phyloP scores from a whole-genome alignment of 1,284 basidiomycete species.

The Termitomyces sp. region DNA sequence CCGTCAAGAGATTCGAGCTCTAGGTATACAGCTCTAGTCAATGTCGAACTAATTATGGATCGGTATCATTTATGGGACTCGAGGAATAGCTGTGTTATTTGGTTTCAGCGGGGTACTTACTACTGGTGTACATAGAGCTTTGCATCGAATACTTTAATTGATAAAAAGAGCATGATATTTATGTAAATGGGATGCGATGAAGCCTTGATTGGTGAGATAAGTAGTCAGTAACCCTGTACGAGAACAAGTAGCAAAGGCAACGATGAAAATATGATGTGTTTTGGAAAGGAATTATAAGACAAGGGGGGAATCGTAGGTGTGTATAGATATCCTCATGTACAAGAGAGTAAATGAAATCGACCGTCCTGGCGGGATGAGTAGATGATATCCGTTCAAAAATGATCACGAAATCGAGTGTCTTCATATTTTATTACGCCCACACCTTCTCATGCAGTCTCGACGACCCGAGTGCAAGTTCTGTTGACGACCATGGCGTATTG shows the following conservation, averaged over 20 bases:
- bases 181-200: conserved; percentile 41
- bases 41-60: background rate
- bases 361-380: conserved; percentile 34
- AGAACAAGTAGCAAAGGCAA: conserved; percentile 29
- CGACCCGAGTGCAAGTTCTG: conserved; percentile 53
- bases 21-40: conserved; percentile 35
- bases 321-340: conserved; percentile 21
- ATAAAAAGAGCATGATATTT: conserved; percentile 46
- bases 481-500: conserved; percentile 59
- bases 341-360: conserved; percentile 25
- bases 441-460: conserved; percentile 60
- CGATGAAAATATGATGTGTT: conserved; percentile 14
- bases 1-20: conserved; percentile 47
- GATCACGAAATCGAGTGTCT: conserved; percentile 23
- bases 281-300: conserved; percentile 16
- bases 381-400: conserved; percentile 19
- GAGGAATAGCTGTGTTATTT: background rate
- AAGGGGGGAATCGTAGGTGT: conserved; percentile 21
- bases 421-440: conserved; percentile 42
- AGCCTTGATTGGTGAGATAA: conserved; percentile 37
- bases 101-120: background rate
- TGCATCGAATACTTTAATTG: background rate
- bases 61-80: conserved; percentile 7
- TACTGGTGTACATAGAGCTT: background rate
- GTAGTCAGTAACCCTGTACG: conserved; percentile 39